Base-by-base conservation (phyloP, 306 rosid genomes). In the Citrullus mucosospermus region DNA sequence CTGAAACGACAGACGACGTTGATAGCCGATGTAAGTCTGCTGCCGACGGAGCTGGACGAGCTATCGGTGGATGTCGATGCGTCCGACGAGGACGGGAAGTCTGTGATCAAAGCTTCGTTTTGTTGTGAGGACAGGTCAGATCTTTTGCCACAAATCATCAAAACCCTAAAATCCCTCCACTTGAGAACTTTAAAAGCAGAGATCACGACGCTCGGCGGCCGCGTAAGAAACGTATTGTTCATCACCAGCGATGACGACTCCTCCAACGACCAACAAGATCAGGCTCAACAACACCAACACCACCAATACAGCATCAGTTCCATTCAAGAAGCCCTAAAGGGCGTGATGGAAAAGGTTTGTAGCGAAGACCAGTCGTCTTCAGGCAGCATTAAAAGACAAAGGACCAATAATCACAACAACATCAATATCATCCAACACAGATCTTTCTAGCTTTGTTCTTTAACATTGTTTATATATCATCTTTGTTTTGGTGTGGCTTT, bases 71-170 rank as follows among this genome's bases (percentile, higher is more conserved):
- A 93, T 10, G 86, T 91, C 32, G 92, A 93, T 9, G 88, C 91
- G 0, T 60, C 88, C 0, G 96, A 90, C 2, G 97, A 93, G 25
- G 91, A 91, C 0, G 98, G 98, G 9, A 88, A 80, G 85, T 85
- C 88, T 39, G 89, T 93, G 53, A 88, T 93, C 65, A 91, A 89
- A 63, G 98, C 96, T 53, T 93, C 98, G 0, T 77, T 93, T 38
- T 93, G 98, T 78, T 93, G 98, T 30, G 98, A 93, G 58, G 98
- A 93, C 34, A 80, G 98, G 78, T 81, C 96, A 0, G 98, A 93
- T 84, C 93, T 93, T 54, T 66, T 93, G 72, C 92, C 97, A 0
- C 97, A 93, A 67, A 92, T 93, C 43, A 91, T 90, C 84, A 89
- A 90, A 34, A 86, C 98, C 13, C 43, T 93, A 16, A 93, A 93